phyloP scores from a whole-genome alignment of 306 rosid genomes.

The Corylus avellana region DNA sequence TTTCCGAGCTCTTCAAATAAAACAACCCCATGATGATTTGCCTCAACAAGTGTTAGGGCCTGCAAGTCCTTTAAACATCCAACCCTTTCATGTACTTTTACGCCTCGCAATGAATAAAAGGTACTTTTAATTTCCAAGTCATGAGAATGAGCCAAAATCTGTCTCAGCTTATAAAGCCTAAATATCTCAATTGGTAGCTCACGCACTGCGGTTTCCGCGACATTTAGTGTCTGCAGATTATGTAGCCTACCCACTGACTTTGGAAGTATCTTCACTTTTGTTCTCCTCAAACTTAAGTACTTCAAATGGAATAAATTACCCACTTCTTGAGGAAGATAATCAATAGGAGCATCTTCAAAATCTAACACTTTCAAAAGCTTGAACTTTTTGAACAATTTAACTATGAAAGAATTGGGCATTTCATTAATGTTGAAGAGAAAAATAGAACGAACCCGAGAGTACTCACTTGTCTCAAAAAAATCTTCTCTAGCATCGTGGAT shows the following conservation, averaged over 20 bases:
- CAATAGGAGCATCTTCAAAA: conserved; percentile 4
- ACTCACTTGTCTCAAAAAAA: neutral
- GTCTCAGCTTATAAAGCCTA: neutral
- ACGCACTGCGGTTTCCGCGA: neutral
- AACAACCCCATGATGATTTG: neutral
- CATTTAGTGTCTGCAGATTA: neutral
- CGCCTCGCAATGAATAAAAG: neutral
- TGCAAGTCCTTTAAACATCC: conserved; percentile 8
- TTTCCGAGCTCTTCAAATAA: neutral
- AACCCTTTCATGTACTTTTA: conserved; percentile 5
- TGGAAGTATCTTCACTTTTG: neutral
- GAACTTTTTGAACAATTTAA: neutral
- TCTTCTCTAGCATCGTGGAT: neutral
- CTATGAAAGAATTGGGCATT: neutral
- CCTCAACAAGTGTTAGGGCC: neutral
- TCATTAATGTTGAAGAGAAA: neutral
- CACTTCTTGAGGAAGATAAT: neutral
- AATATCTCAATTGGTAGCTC: neutral
- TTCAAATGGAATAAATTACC: neutral
- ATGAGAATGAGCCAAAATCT: neutral
- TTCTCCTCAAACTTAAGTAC: neutral
- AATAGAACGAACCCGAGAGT: neutral
- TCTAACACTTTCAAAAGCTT: conserved; percentile 5
- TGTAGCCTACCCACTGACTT: neutral
- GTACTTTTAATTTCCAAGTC: neutral